A percentile compares a stretch with the other conserved stretches of the same genome.
phyloP scores from a whole-genome alignment of 2,329 filamentous ascomycete genomes.

The Xylaria sp. region DNA sequence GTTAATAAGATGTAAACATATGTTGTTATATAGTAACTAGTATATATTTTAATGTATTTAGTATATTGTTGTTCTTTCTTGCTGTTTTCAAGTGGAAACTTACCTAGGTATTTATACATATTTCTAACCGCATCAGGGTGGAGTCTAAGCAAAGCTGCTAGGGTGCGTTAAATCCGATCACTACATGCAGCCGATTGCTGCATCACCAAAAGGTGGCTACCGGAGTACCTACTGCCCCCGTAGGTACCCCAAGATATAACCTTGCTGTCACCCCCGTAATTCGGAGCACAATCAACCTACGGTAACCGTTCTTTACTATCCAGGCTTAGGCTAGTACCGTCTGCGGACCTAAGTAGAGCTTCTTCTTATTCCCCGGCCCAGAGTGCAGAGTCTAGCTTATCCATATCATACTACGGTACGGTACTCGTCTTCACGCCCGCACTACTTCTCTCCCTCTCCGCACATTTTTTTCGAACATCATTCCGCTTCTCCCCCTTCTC shows the following conservation, averaged over 20 bases:
- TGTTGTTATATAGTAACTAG: no score
- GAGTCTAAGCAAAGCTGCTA: background rate
- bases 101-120: background rate
- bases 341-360: conserved; percentile 11
- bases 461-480: background rate
- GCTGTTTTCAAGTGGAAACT: no score
- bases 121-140: background rate
- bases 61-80: no score
- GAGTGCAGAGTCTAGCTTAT: background rate
- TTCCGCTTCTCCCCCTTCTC: background rate
- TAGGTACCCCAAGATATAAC: conserved; percentile 4
- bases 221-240: no score
- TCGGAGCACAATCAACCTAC: conserved; percentile 1
- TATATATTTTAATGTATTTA: no score
- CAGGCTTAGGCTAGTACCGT: background rate
- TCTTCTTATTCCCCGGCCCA: conserved; percentile 11
- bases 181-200: no score
- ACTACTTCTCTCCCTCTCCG: background rate
- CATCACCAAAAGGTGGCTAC: conserved; percentile 10
- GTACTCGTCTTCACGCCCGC: background rate
- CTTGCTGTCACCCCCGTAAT: conserved; percentile 15
- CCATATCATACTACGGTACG: background rate
- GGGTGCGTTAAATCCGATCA: background rate
- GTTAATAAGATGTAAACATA: no score
- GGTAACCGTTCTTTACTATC: background rate